phyloP scores from a whole-genome alignment of 305 asterid genomes.

The Plantago coronopus region DNA sequence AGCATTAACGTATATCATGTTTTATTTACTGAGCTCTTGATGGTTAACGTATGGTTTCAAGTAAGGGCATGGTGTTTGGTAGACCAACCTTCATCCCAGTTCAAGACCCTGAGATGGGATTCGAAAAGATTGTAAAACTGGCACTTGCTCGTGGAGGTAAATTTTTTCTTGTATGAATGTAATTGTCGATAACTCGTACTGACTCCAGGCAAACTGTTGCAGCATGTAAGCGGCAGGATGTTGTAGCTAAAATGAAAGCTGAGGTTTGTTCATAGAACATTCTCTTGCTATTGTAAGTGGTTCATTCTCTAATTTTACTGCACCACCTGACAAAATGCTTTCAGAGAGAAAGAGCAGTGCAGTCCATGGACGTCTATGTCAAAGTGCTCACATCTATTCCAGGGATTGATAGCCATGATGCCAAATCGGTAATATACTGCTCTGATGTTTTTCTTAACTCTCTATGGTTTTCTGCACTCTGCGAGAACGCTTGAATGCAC shows the following conservation, averaged over 20 bases:
- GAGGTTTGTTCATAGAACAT: conserved; percentile 49
- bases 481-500: neutral
- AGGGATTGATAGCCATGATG: conserved; percentile 59
- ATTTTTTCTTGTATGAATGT: conserved; percentile 17
- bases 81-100: conserved; percentile 85
- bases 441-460: neutral
- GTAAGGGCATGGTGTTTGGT: conserved; percentile 72
- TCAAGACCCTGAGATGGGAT: conserved; percentile 82
- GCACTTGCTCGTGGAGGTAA: conserved; percentile 95
- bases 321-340: conserved; percentile 18
- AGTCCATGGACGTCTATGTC: conserved; percentile 62
- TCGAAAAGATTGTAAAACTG: conserved; percentile 81
- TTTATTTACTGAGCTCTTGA: conserved; percentile 19
- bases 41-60: conserved; percentile 31
- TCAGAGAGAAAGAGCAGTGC: conserved; percentile 75
- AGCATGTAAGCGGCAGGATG: conserved; percentile 81
- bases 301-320: conserved; percentile 5
- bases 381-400: conserved; percentile 88
- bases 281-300: conserved; percentile 13
- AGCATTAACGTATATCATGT: conserved; percentile 11
- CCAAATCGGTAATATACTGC: conserved; percentile 51
- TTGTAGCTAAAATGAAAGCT: conserved; percentile 56
- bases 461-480: neutral
- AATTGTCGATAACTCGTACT: conserved; percentile 13
- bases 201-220: conserved; percentile 26